Evolutionary conservation across 2,329 filamentous ascomycete genomes (phyloP).

Genomic region (Alternaria triticina): DNA sequence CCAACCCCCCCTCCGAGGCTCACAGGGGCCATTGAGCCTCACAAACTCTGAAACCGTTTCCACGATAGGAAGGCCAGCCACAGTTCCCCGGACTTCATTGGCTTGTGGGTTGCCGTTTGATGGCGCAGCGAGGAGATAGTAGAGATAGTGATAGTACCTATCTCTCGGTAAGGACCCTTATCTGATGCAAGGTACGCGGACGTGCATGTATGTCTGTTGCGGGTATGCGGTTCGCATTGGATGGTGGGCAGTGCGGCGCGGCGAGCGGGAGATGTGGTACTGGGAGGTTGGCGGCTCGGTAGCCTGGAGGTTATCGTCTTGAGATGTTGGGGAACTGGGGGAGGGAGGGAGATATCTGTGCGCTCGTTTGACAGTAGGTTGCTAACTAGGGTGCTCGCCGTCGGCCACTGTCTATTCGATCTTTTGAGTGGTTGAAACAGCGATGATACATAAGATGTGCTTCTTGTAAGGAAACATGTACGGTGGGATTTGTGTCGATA

Average conservation of each 20-base stretch:
- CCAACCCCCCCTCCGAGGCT: constrained; percentile 1
- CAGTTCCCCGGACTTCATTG: not conserved
- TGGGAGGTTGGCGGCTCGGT: not conserved
- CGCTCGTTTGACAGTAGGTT: not conserved
- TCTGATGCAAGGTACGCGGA: not conserved
- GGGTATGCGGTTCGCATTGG: not conserved
- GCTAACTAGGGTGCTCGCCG: not conserved
- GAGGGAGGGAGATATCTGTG: not conserved
- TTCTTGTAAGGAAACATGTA: not conserved
- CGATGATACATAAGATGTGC: too few relatives aligned
- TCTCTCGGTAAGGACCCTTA: not conserved
- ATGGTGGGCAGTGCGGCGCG: not conserved
- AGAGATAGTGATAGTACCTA: constrained; percentile 15
- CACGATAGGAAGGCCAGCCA: not conserved
- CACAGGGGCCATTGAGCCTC: constrained; percentile 19
- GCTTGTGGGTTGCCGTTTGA: not conserved
- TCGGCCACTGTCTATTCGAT: not conserved
- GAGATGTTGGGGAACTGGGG: not conserved
- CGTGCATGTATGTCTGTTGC: not conserved
- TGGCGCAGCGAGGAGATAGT: not conserved
- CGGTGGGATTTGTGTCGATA: not conserved
- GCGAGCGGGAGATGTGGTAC: not conserved
- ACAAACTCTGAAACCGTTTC: constrained; percentile 3
- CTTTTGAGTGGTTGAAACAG: too few relatives aligned
- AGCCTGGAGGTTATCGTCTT: not conserved